Evolutionary conservation across 2,329 filamentous ascomycete species (phyloP).

Genomic region (Fusarium temperatum): DNA sequence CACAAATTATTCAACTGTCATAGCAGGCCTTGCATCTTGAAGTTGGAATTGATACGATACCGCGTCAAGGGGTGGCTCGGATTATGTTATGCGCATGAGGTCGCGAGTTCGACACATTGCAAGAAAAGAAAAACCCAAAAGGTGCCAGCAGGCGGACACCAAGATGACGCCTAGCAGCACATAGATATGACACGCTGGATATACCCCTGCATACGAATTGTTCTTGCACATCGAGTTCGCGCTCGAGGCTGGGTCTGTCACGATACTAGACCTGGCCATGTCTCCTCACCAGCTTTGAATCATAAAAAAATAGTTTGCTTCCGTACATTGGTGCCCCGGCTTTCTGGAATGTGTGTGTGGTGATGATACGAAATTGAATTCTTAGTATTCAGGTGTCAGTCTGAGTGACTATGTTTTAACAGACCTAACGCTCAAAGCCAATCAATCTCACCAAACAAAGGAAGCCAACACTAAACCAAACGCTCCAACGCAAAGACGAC

Average conservation of each 20-base stretch:
- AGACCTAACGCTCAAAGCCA: conserved; percentile 1
- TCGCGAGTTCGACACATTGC: conserved; percentile 27
- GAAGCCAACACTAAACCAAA: neutral
- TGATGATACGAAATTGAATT: conserved; percentile 3
- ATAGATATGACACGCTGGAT: conserved; percentile 46
- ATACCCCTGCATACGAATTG: conserved; percentile 44
- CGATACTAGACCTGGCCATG: conserved; percentile 39
- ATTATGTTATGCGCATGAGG: conserved; percentile 28
- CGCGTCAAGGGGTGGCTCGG: conserved; percentile 31
- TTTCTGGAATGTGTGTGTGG: conserved; percentile 10
- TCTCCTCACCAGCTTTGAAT: conserved; percentile 41
- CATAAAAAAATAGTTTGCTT: conserved; percentile 38
- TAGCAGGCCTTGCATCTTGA: conserved; percentile 43
- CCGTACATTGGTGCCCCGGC: conserved; percentile 20
- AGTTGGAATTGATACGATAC: conserved; percentile 38
- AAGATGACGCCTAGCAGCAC: conserved; percentile 40
- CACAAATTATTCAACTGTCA: conserved; percentile 38
- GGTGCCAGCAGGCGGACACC: conserved; percentile 38
- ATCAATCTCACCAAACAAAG: neutral
- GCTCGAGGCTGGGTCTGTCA: conserved; percentile 41
- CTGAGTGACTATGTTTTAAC: neutral
- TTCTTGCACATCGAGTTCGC: conserved; percentile 40
- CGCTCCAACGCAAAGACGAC: neutral
- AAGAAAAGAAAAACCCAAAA: conserved; percentile 27
- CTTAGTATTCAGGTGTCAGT: conserved; percentile 2